phyloP scores from a whole-genome alignment of 305 asterid species.

The Fraxinus xanthoxyloides region DNA sequence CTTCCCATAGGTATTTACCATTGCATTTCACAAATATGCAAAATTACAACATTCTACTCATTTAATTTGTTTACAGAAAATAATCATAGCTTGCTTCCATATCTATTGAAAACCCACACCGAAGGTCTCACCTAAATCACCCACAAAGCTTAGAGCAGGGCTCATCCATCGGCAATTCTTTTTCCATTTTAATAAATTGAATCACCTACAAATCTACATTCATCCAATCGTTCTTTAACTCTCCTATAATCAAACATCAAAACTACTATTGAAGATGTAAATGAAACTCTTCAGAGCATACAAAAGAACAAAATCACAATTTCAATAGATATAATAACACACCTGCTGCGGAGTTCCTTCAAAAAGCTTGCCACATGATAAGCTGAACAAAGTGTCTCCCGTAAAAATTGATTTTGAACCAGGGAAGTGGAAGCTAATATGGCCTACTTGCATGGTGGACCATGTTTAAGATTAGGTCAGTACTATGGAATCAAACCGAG shows the following conservation, averaged over 20 bases:
- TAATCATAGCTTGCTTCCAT: background rate
- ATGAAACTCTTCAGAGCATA: slow-evolving; percentile 7
- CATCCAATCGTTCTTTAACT: background rate
- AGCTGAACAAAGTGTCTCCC: slow-evolving; percentile 90
- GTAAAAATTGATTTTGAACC: slow-evolving; percentile 82
- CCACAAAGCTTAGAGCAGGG: background rate
- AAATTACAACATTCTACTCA: background rate
- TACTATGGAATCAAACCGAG: background rate
- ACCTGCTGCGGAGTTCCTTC: slow-evolving; percentile 97
- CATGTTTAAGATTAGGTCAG: background rate
- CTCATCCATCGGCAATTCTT: background rate
- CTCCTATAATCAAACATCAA: background rate
- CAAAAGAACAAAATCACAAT: background rate
- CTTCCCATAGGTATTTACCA: background rate
- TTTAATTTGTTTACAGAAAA: background rate
- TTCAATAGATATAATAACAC: background rate
- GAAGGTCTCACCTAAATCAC: background rate
- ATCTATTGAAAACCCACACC: background rate
- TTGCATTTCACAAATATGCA: background rate
- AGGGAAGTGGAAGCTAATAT: slow-evolving; percentile 84
- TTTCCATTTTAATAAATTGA: background rate
- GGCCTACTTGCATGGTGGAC: slow-evolving; percentile 45
- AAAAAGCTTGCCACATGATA: slow-evolving; percentile 90
- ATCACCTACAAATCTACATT: background rate
- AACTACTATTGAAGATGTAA: background rate